Evolutionary conservation across 352 stramenopile species (phyloP).

Genomic region (Pythium utonaiense): DNA sequence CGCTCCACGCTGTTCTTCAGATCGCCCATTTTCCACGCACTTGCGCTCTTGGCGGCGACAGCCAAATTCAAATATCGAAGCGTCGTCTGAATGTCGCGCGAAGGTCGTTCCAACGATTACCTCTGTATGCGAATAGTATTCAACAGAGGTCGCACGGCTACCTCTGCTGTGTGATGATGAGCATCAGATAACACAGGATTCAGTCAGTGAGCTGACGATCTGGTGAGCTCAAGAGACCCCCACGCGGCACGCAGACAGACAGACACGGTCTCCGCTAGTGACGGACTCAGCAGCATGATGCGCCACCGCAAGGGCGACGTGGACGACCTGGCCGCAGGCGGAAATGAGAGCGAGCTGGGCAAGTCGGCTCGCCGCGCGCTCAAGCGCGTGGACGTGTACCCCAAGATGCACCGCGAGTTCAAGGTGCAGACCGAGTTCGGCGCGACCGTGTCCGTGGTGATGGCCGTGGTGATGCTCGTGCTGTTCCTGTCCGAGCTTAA

Average conservation of each 20-base stretch:
- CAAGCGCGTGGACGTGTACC: constrained; percentile 91
- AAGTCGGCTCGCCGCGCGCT: constrained; percentile 56
- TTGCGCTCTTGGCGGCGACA: not conserved
- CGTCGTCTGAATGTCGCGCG: constrained; percentile 4
- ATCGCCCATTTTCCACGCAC: constrained; percentile 26
- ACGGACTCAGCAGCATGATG: constrained; percentile 30
- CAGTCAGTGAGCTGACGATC: not conserved
- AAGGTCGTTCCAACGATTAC: constrained; percentile 12
- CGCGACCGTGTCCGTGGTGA: constrained; percentile 83
- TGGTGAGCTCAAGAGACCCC: not conserved
- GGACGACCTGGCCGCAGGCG: constrained; percentile 35
- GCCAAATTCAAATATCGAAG: not conserved
- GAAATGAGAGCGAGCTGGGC: constrained; percentile 34
- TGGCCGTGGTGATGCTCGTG: constrained; percentile 85
- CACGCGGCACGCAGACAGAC: not conserved
- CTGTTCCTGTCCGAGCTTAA: constrained; percentile 90
- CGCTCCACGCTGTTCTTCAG: constrained; percentile 56
- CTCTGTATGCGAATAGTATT: not conserved
- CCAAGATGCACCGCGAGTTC: constrained; percentile 95
- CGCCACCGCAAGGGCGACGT: constrained; percentile 67
- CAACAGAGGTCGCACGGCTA: not conserved
- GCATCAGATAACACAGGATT: not conserved
- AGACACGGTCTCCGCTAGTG: not conserved
- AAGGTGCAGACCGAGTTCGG: constrained; percentile 93
- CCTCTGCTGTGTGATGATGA: not conserved